A percentile compares a stretch with the other conserved stretches of the same genome.
These are phyloP conservation scores for Truncatella angustata DNA, from an alignment of 2,329 filamentous ascomycete species.

Conservation along the genomic window DNA sequence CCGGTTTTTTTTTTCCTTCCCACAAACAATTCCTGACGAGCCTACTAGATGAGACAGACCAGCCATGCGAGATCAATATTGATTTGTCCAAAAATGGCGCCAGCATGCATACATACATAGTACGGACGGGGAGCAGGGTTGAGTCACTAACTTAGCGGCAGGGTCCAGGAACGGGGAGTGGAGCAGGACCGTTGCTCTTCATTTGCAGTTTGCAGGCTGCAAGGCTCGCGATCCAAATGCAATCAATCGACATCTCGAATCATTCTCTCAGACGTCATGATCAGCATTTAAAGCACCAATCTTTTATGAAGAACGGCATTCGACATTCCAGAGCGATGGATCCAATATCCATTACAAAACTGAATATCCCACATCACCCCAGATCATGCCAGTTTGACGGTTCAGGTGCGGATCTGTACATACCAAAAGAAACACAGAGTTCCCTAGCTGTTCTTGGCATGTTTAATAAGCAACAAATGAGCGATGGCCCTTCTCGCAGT, in stretches of 20 bases:
- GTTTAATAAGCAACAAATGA: too few species aligned
- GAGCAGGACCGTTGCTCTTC: conserved; percentile 6
- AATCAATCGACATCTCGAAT: neutral
- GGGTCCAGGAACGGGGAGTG: neutral
- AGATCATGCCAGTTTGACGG: too few species aligned
- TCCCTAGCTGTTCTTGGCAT: too few species aligned
- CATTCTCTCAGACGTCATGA: conserved; percentile 2
- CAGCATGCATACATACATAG: neutral
- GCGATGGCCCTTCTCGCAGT: too few species aligned
- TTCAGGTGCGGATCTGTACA: too few species aligned
- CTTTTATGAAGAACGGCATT: neutral
- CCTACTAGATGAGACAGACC: conserved; percentile 4
- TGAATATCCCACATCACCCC: too few species aligned
- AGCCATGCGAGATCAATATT: neutral
- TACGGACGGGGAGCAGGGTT: neutral
- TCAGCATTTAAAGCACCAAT: neutral
- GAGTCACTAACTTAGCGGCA: neutral
- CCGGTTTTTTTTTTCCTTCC: neutral
- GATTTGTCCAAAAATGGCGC: neutral
- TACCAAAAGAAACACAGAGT: too few species aligned
- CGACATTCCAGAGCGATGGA: too few species aligned
- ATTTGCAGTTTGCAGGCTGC: conserved; percentile 3
- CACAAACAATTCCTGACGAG: neutral
- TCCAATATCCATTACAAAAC: too few species aligned
- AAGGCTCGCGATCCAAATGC: neutral